Evolutionary conservation across 345 rosid genomes (phyloP), one percentile per base, ranked within the genome.

Genomic region (Cardamine chenopodiifolia): DNA sequence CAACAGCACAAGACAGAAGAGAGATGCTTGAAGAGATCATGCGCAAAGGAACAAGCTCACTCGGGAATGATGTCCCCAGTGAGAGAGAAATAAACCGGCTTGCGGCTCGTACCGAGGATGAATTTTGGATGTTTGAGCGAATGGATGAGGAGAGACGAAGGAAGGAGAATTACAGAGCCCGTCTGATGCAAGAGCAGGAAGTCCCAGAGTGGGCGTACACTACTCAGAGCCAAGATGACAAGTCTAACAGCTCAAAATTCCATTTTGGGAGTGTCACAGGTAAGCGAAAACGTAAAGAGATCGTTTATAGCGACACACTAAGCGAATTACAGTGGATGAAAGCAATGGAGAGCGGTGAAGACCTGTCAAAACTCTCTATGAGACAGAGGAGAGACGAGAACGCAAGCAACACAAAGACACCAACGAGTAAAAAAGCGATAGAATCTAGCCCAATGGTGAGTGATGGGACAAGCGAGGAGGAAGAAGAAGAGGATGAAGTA

Each of bases 41-140:
- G 99, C 89, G 96, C n/a, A 88, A 80, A 82, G 99, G 99, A 78
- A 82, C 98, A 55, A 92, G 98, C 77, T 86, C 98, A 29, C 90
- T 96, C 18, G 99, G 99, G 75, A 84, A 84, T 25, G 99, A 92
- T 70, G 97, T 96, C 67, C 99, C 99, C 8, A 96, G 97, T 71
- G 99, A 96, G 86, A 92, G 96, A 82, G 99, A 96, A 82, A 96
- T 96, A 80, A 96, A 96, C 78, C 82, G 96, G 47, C 97, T 96
- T 3, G 99, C 97, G 10, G 98, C 99, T 47, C 86, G 99, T 60
- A 59, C 92, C 20, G 90, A 85, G 28, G 98, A 92, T 59, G 99
- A 96, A 79, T 90, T 89, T 78, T 85, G 91, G 82, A 70, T 89
- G 81, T 96, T 96, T 73, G 98, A 96, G 81, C 86, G 85, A 70